phyloP scores from a whole-genome alignment of 805 yeast genomes.

The Myxozyma geophila region DNA sequence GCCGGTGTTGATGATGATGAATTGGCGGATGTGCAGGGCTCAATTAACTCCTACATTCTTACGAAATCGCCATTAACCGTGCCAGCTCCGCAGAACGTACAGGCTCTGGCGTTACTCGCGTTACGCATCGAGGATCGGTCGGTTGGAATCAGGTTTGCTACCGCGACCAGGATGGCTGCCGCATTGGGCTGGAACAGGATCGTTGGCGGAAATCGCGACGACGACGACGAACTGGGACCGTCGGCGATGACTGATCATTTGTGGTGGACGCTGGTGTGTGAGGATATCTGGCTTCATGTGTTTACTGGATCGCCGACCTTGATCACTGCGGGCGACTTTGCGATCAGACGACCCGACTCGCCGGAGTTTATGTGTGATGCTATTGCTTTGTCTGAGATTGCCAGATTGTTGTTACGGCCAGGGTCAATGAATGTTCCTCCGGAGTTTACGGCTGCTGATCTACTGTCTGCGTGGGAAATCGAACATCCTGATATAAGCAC shows the following conservation, averaged over 20 bases:
- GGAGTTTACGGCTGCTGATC: slow-evolving; percentile 8
- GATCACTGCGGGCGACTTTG: slow-evolving; percentile 14
- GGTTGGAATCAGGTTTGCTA: slow-evolving; percentile 17
- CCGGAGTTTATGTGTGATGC: slow-evolving; percentile 21
- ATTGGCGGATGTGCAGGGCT: slow-evolving; percentile 8
- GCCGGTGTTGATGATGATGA: slow-evolving; percentile 6
- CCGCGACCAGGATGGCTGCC: slow-evolving; percentile 26
- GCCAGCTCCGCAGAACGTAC: slow-evolving; percentile 25
- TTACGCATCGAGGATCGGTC: slow-evolving; percentile 22
- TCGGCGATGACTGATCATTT: slow-evolving; percentile 20
- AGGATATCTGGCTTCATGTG: slow-evolving; percentile 25
- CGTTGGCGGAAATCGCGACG: background rate
- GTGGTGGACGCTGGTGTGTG: slow-evolving; percentile 28
- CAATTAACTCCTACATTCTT: slow-evolving; percentile 20
- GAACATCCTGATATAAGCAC: slow-evolving; percentile 6
- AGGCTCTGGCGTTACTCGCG: slow-evolving; percentile 24
- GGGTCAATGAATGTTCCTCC: slow-evolving; percentile 7
- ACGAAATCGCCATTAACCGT: slow-evolving; percentile 24
- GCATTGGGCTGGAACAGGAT: slow-evolving; percentile 23
- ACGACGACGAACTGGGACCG: background rate
- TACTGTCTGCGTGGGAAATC: slow-evolving; percentile 21
- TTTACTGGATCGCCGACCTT: slow-evolving; percentile 24
- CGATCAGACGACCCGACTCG: slow-evolving; percentile 12
- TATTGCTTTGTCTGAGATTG: slow-evolving; percentile 16
- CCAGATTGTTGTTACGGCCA: slow-evolving; percentile 18